phyloP scores from a whole-genome alignment of 331 rosid genomes.

The Ulmus americana region DNA sequence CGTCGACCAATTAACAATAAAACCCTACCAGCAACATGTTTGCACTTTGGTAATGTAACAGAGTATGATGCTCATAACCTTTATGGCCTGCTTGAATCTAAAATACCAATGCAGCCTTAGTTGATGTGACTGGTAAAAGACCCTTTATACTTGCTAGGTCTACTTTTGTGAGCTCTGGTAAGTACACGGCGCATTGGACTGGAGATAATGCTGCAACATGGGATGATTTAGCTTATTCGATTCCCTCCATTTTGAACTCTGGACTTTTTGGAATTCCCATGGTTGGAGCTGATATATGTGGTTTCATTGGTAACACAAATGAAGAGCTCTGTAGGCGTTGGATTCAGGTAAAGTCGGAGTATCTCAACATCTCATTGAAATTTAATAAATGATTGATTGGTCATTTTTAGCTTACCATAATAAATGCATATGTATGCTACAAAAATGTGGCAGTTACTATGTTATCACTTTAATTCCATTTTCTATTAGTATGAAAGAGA shows the following conservation, averaged over 20 bases:
- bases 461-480: no score
- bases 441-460: neutral
- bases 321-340: conserved; percentile 86
- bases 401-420: neutral
- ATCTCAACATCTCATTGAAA: neutral
- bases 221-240: conserved; percentile 69
- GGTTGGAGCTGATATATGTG: conserved; percentile 95
- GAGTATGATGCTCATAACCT: conserved; percentile 75
- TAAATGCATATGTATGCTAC: neutral
- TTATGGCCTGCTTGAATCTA: conserved; percentile 57
- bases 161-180: conserved; percentile 81
- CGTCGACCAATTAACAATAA: conserved; percentile 35
- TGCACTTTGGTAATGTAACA: conserved; percentile 53
- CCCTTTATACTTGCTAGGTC: conserved; percentile 78
- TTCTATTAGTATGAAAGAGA: no score
- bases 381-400: neutral
- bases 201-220: conserved; percentile 84
- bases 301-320: conserved; percentile 47
- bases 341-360: conserved; percentile 61
- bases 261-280: conserved; percentile 79
- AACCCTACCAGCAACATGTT: conserved; percentile 53
- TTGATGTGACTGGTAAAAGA: conserved; percentile 52
- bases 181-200: conserved; percentile 85
- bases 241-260: conserved; percentile 54
- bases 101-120: conserved; percentile 57